phyloP scores from a whole-genome alignment of 2,329 filamentous ascomycete species.

The Penicillium sp. region DNA sequence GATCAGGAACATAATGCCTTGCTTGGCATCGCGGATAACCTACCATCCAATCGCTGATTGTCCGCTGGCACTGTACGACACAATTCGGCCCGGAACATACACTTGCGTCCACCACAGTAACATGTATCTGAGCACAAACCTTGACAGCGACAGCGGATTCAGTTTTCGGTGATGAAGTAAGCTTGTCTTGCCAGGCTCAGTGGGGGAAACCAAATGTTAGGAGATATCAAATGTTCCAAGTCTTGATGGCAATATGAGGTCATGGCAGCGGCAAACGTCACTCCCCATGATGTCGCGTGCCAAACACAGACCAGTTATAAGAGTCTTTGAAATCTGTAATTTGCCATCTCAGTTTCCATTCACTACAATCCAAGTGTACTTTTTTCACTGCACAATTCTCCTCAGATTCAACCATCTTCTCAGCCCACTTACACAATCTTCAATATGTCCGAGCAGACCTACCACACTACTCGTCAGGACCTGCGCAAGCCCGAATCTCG shows the following conservation, averaged over 20 bases:
- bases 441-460: conserved; percentile 44
- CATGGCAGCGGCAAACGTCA: conserved; percentile 23
- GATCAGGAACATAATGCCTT: conserved; percentile 1
- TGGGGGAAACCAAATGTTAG: not conserved
- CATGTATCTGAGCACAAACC: not conserved
- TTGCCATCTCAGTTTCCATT: not conserved
- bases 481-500: conserved; percentile 51
- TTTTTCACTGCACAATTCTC: not conserved
- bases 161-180: not conserved
- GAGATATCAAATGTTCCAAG: conserved; percentile 4
- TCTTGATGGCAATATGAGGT: conserved; percentile 18
- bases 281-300: not conserved
- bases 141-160: not conserved
- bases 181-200: conserved; percentile 1
- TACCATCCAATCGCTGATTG: not conserved
- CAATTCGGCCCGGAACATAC: not conserved
- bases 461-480: conserved; percentile 53
- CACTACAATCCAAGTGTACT: not conserved
- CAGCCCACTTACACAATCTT: not conserved
- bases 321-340: not conserved
- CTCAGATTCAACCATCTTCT: not conserved
- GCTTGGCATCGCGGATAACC: not conserved
- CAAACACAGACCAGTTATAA: conserved; percentile 5
- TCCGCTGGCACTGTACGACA: not conserved
- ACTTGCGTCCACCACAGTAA: not conserved